Evolutionary conservation across 805 yeast species (phyloP), one percentile per base, ranked within the genome.

Genomic region (Dipodascopsis uninucleata): DNA sequence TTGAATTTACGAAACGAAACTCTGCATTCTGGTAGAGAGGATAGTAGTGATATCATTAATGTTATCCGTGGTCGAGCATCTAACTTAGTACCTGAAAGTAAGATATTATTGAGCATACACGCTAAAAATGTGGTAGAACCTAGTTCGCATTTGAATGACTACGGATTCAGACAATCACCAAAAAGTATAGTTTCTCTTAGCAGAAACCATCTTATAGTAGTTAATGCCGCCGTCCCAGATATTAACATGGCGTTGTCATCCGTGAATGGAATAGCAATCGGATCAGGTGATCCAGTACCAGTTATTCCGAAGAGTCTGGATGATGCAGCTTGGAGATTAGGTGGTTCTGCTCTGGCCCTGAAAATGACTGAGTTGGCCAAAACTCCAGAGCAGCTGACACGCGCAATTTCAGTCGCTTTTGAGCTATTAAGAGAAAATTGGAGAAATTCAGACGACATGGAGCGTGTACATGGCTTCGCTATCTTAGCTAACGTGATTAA

Each of bases 381-480:
- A 12, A 67, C 70, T 18, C 56, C 65, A 5, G 58, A 58, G 1
- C 56, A 62, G 1, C 52, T 77, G 7, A 59, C 63, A 9, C 52
- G 58, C 4, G 57, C 72, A 0, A 48, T 79, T 5, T 59, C 65
- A 1, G 44, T 76, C 0, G 61, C 81, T 2, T 68, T 81, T 25
- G 58, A 60, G 10, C 36, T 75, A 0, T 58, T 81, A 8, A 60
- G 67, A n/a, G 64, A 66, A 24, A 71, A 75, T 48, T 71, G 81
- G 74, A 66, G 79, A 31, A 64, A 74, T 41, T 61, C 69, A 23
- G 72, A 73, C 37, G 86, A 81, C 48, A 75, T 82, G 58, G 85
- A 80, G 53, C 67, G 71, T 14, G 66, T 69, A 2, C 75, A 74
- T 52, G 88, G 88, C 1, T 83, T 78, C 55, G 77, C 77, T 21